Evolutionary conservation across 805 yeast species (phyloP).

Genomic region (Vanderwaltozyma tropicalis): DNA sequence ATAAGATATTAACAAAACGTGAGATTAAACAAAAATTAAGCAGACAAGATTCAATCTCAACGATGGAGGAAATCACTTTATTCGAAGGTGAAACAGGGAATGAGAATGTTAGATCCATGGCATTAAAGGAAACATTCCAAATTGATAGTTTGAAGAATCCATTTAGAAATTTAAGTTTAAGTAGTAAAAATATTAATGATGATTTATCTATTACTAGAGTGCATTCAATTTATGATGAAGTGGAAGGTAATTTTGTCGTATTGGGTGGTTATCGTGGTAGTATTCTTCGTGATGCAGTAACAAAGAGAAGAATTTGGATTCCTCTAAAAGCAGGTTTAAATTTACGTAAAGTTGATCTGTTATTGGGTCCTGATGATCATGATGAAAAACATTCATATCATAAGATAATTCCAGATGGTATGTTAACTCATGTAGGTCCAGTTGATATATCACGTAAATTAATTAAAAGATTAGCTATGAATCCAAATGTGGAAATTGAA

Average conservation of each 20-base stretch:
- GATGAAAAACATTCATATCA: conserved; percentile 53
- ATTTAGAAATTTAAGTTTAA: conserved; percentile 11
- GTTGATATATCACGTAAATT: conserved; percentile 64
- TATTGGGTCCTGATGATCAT: conserved; percentile 60
- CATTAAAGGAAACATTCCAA: conserved; percentile 53
- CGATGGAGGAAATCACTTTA: conserved; percentile 51
- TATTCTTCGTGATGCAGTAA: conserved; percentile 52
- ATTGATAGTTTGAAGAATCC: conserved; percentile 31
- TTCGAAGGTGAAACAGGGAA: conserved; percentile 46
- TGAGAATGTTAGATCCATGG: conserved; percentile 59
- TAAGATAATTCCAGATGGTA: conserved; percentile 58
- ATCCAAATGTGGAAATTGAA: conserved; percentile 51
- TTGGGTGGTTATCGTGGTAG: conserved; percentile 89
- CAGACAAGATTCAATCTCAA: conserved; percentile 48
- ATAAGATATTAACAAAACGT: conserved; percentile 5
- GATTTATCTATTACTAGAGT: conserved; percentile 6
- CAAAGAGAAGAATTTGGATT: conserved; percentile 69
- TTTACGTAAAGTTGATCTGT: conserved; percentile 54
- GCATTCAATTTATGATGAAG: conserved; percentile 42
- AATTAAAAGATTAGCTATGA: conserved; percentile 40
- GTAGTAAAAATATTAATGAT: conserved; percentile 8
- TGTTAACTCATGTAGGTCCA: conserved; percentile 77
- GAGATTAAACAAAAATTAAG: conserved; percentile 28
- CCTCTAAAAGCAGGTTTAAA: conserved; percentile 81
- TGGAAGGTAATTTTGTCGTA: conserved; percentile 71